These are phyloP conservation scores for Xylaria grammica DNA, from an alignment of 495 filamentous ascomycete genomes.

Conservation along the genomic window DNA sequence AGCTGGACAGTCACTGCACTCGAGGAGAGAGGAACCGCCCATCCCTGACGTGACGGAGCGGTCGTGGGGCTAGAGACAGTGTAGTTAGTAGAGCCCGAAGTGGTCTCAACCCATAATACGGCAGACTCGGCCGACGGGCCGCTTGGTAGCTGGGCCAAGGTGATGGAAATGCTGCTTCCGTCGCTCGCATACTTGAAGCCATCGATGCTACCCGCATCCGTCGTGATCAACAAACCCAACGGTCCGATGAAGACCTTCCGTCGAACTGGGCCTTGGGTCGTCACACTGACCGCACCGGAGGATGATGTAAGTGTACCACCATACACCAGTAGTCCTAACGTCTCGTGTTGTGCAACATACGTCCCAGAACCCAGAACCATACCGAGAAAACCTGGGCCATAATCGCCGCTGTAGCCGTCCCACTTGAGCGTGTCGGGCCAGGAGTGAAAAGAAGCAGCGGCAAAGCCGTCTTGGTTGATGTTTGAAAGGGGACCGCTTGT, in stretches of 20 bases:
- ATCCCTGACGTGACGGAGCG: slow-evolving; percentile 22
- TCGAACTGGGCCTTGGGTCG: slow-evolving; percentile 47
- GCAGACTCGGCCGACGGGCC: slow-evolving; percentile 29
- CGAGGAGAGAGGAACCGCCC: slow-evolving; percentile 22
- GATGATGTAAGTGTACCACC: slow-evolving; percentile 40
- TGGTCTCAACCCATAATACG: slow-evolving; percentile 32
- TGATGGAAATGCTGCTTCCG: slow-evolving; percentile 29
- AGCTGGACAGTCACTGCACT: slow-evolving; percentile 22
- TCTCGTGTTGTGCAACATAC: slow-evolving; percentile 47
- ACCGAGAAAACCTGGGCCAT: slow-evolving; percentile 56
- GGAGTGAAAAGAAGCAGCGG: slow-evolving; percentile 56
- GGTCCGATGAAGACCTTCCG: slow-evolving; percentile 50
- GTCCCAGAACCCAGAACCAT: slow-evolving; percentile 48
- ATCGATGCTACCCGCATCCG: slow-evolving; percentile 48
- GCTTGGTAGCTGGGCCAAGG: slow-evolving; percentile 29
- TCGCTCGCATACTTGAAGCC: slow-evolving; percentile 30
- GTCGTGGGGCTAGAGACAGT: slow-evolving; percentile 19
- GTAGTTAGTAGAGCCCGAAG: slow-evolving; percentile 23
- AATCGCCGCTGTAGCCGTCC: slow-evolving; percentile 59
- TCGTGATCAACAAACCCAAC: slow-evolving; percentile 44
- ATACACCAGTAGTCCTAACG: slow-evolving; percentile 42
- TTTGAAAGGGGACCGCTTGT: slow-evolving; percentile 54
- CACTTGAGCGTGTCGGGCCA: slow-evolving; percentile 57
- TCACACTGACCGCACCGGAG: slow-evolving; percentile 29
- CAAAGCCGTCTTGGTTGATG: slow-evolving; percentile 56